A percentile compares a stretch with the other conserved stretches of the same genome.
Evolutionary conservation across 768 basidiomycete genomes (phyloP).

Genomic region (Pulveroboletus sp.): DNA sequence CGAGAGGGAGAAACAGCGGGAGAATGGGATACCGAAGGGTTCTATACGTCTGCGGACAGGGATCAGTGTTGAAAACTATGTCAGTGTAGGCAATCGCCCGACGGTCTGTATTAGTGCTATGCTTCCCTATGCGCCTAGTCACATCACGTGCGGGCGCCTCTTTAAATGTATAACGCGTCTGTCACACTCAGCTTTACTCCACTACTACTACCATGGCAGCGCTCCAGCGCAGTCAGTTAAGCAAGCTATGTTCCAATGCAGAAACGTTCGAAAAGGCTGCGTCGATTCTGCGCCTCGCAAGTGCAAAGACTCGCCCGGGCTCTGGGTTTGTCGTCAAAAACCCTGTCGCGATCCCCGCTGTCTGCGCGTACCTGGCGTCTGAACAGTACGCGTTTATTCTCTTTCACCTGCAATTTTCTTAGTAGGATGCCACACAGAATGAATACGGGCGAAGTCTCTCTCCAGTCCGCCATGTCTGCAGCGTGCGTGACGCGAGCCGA

Average conservation of each 20-base stretch:
- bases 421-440: slow-evolving; percentile 10
- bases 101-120: too few relatives aligned
- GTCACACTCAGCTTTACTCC: neutral
- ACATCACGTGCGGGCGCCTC: too few relatives aligned
- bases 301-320: slow-evolving; percentile 24
- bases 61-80: too few relatives aligned
- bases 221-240: slow-evolving; percentile 17
- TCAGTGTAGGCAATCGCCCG: too few relatives aligned
- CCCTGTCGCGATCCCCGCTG: slow-evolving; percentile 20
- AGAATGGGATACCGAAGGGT: too few relatives aligned
- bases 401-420: neutral
- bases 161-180: too few relatives aligned
- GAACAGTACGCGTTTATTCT: slow-evolving; percentile 22
- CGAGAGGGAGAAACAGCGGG: too few relatives aligned
- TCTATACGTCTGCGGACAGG: too few relatives aligned
- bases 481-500: slow-evolving; percentile 20
- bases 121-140: too few relatives aligned
- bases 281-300: slow-evolving; percentile 19
- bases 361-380: slow-evolving; percentile 32
- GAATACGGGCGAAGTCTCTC: slow-evolving; percentile 27
- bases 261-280: slow-evolving; percentile 24
- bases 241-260: slow-evolving; percentile 16
- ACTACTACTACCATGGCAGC: slow-evolving; percentile 13
- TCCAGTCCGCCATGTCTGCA: slow-evolving; percentile 21
- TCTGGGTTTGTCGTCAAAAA: slow-evolving; percentile 26